Conservation (phyloP, 2,329 filamentous ascomycete species). For the Aspergillus terreus region DNA sequence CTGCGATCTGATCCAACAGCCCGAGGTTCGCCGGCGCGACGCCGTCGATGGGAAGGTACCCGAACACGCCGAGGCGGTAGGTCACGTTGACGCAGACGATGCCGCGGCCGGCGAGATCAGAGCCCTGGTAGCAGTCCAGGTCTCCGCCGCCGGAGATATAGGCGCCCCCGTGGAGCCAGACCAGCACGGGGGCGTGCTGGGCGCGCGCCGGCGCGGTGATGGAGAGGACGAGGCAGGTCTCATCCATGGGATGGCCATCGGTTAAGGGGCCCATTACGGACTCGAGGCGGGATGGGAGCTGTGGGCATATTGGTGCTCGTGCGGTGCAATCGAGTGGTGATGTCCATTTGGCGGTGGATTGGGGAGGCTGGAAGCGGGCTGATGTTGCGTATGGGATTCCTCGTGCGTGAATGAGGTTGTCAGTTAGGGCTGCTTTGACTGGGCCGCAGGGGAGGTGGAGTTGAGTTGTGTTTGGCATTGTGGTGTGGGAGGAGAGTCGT, state of each 20-base stretch:
- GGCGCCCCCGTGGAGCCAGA: slow-evolving; percentile 13
- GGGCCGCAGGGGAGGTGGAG: background rate
- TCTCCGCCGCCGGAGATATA: slow-evolving; percentile 14
- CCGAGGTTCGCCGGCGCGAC: slow-evolving; percentile 17
- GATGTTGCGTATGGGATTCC: slow-evolving; percentile 13
- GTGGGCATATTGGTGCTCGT: background rate
- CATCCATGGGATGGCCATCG: background rate
- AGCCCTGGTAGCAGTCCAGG: slow-evolving; percentile 9
- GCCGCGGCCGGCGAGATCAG: slow-evolving; percentile 7
- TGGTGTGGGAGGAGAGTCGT: too few relatives aligned
- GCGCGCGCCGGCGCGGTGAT: background rate
- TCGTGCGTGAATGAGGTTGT: slow-evolving; percentile 2
- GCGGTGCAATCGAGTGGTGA: background rate
- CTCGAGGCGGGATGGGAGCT: background rate
- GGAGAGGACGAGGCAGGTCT: background rate
- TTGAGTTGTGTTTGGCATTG: background rate
- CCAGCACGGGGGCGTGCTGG: slow-evolving; percentile 7
- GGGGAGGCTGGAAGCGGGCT: slow-evolving; percentile 7
- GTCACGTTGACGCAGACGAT: slow-evolving; percentile 10
- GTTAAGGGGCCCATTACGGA: background rate
- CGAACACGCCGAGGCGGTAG: slow-evolving; percentile 14
- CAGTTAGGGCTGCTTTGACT: background rate
- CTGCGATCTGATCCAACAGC: background rate
- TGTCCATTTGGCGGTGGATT: background rate
- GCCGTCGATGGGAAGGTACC: slow-evolving; percentile 31